phyloP scores from a whole-genome alignment of 352 stramenopile genomes.

The Globisporangium polare region DNA sequence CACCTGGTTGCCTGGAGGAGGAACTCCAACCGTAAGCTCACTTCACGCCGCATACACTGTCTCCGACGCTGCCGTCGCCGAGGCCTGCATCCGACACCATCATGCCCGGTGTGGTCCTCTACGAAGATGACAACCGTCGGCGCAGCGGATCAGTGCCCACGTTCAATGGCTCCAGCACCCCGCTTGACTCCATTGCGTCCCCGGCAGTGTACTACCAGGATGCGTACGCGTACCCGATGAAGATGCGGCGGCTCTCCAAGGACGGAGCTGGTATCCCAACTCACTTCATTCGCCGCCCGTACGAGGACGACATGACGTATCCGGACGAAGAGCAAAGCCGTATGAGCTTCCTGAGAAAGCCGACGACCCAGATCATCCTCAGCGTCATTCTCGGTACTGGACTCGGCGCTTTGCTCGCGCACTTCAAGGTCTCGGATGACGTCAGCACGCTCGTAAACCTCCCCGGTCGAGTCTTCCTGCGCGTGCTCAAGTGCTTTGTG shows the following conservation, averaged over 20 bases:
- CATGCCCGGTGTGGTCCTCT: constrained; percentile 14
- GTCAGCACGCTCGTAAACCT: constrained; percentile 35
- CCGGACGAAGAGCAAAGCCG: constrained; percentile 15
- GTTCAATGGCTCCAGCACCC: constrained; percentile 16
- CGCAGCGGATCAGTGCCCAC: constrained; percentile 9
- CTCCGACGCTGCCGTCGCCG: background rate
- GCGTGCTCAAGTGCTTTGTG: constrained; percentile 49
- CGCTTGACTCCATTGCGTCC: constrained; percentile 35
- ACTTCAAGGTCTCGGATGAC: constrained; percentile 29
- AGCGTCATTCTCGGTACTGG: constrained; percentile 28
- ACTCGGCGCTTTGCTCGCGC: constrained; percentile 30
- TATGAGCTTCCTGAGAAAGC: constrained; percentile 24
- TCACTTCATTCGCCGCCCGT: constrained; percentile 10
- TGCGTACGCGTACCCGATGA: constrained; percentile 20
- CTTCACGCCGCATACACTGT: background rate
- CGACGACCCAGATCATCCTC: constrained; percentile 41
- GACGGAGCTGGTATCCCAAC: constrained; percentile 4
- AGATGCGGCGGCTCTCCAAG: constrained; percentile 14
- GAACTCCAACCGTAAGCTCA: background rate
- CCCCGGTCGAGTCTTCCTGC: constrained; percentile 39
- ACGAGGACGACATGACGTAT: constrained; percentile 2
- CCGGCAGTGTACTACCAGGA: constrained; percentile 38
- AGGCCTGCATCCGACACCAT: background rate
- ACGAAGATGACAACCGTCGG: constrained; percentile 4
- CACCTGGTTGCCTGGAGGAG: background rate